Evolutionary conservation across 345 rosid species (phyloP).

Genomic region (Carallia brachiata): DNA sequence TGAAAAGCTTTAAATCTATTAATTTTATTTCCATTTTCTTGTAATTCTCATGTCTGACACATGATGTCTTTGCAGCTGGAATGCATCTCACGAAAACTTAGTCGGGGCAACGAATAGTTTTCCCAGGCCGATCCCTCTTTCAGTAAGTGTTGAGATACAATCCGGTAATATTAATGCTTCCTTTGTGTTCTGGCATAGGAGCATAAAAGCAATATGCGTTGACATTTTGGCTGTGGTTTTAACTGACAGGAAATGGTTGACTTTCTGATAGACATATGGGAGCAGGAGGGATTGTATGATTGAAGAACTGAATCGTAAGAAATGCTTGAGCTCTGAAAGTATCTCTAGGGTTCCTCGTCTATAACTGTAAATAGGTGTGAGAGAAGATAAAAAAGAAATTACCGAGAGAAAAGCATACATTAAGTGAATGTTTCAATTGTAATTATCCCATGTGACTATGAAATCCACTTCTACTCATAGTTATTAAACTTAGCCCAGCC

Average conservation of each 20-base stretch:
- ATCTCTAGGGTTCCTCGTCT: neutral
- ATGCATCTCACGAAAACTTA: conserved; percentile 62
- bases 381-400: neutral
- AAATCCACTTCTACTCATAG: neutral
- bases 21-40: neutral
- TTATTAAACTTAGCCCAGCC: too few relatives aligned
- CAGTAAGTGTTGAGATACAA: conserved; percentile 42
- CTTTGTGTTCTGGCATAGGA: neutral
- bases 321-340: neutral
- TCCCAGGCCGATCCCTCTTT: conserved; percentile 60
- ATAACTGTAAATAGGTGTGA: conserved; percentile 19
- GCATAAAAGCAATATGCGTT: neutral
- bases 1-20: neutral
- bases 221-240: neutral
- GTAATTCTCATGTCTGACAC: neutral
- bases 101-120: conserved; percentile 59
- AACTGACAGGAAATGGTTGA: conserved; percentile 30
- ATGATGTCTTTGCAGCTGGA: conserved; percentile 42
- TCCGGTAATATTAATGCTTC: neutral
- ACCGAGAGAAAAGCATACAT: neutral
- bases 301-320: conserved; percentile 12
- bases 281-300: conserved; percentile 32
- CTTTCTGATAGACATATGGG: conserved; percentile 31
- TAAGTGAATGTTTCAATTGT: conserved; percentile 13
- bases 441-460: neutral